These are phyloP conservation scores for Plasmodium berghei DNA, from an alignment of 169 alveolate species.

Conservation along the genomic window DNA sequence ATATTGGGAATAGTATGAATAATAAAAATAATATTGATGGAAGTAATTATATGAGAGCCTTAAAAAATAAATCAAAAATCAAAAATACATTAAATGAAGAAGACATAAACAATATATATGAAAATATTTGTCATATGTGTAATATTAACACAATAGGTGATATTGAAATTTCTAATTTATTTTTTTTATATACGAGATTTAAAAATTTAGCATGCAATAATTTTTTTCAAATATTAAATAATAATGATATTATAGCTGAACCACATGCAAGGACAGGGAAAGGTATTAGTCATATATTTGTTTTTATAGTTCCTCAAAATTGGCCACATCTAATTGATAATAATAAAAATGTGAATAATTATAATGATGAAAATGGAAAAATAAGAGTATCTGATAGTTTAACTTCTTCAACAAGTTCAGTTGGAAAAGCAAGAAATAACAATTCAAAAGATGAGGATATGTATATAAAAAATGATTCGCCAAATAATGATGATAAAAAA, in stretches of 20 bases:
- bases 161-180: slow-evolving; percentile 24
- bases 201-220: slow-evolving; percentile 64
- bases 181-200: slow-evolving; percentile 38
- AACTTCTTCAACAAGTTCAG: slow-evolving; percentile 26
- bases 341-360: no score
- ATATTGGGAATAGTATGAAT: neutral
- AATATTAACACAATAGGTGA: slow-evolving; percentile 36
- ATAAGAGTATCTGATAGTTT: slow-evolving; percentile 6
- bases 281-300: slow-evolving; percentile 62
- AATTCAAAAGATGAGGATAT: slow-evolving; percentile 52
- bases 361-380: neutral
- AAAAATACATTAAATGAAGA: slow-evolving; percentile 18
- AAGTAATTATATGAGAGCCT: slow-evolving; percentile 32
- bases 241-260: slow-evolving; percentile 43
- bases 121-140: slow-evolving; percentile 55
- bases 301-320: slow-evolving; percentile 25
- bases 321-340: slow-evolving; percentile 49
- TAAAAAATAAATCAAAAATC: slow-evolving; percentile 31
- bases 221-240: slow-evolving; percentile 46
- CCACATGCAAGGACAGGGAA: slow-evolving; percentile 67
- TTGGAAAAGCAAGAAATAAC: slow-evolving; percentile 30
- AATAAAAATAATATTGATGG: slow-evolving; percentile 6
- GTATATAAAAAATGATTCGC: slow-evolving; percentile 15
- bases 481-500: slow-evolving; percentile 12
- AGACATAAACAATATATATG: slow-evolving; percentile 33